Evolutionary conservation across 305 asterid genomes (phyloP).

Genomic region (Euphrasia arctica): DNA sequence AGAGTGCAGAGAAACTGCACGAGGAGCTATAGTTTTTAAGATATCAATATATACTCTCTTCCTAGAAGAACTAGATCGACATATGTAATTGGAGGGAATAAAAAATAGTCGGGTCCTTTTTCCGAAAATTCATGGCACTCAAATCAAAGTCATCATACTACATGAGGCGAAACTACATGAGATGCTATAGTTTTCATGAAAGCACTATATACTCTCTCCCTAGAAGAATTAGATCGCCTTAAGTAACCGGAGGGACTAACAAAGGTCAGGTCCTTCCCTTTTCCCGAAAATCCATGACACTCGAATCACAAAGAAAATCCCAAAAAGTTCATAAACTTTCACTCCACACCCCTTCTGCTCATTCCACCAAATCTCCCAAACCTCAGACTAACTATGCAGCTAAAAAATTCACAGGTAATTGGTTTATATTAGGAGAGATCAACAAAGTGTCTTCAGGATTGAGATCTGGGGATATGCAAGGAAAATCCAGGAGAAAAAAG

Average conservation of each 20-base stretch:
- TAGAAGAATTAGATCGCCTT: not conserved
- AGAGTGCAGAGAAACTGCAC: not conserved
- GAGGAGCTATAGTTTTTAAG: not conserved
- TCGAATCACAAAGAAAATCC: slow-evolving; percentile 7
- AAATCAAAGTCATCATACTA: not conserved
- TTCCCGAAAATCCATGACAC: slow-evolving; percentile 8
- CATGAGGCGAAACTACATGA: too few relatives aligned
- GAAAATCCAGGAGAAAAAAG: slow-evolving; percentile 22
- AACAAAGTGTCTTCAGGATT: slow-evolving; percentile 18
- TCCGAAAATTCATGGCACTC: not conserved
- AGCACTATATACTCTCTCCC: too few relatives aligned
- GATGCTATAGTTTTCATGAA: too few relatives aligned
- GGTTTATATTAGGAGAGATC: slow-evolving; percentile 10
- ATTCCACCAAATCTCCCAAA: slow-evolving; percentile 18
- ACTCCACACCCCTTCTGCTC: slow-evolving; percentile 16
- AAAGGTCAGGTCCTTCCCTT: not conserved
- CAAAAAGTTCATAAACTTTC: slow-evolving; percentile 11
- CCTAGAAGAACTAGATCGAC: not conserved
- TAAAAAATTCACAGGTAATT: slow-evolving; percentile 12
- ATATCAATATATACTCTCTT: slow-evolving; percentile 4
- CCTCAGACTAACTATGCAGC: slow-evolving; percentile 13
- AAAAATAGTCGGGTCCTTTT: not conserved
- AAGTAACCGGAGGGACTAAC: slow-evolving; percentile 7
- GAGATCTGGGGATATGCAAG: slow-evolving; percentile 26
- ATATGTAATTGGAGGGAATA: slow-evolving; percentile 7